These are phyloP conservation scores for Gardenia jasminoides DNA, from an alignment of 257 asterid species.

Conservation along the genomic window DNA sequence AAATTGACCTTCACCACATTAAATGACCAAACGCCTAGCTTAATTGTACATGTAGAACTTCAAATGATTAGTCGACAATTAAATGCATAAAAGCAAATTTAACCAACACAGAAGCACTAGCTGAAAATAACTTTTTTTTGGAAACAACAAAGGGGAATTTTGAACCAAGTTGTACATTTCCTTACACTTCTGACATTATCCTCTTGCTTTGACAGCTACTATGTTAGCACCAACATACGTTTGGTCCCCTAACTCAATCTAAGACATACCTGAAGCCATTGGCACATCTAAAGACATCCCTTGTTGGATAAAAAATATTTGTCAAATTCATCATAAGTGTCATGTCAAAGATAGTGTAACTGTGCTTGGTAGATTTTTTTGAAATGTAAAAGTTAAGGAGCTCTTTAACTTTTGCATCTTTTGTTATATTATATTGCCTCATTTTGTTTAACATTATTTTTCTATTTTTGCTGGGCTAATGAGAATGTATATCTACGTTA, in stretches of 20 bases:
- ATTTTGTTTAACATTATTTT: neutral
- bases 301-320: neutral
- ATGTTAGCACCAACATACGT: neutral
- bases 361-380: neutral
- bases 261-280: neutral
- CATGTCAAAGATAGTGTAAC: neutral
- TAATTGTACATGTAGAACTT: neutral
- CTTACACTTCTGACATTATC: neutral
- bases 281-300: neutral
- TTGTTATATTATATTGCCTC: neutral
- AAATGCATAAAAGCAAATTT: neutral
- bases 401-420: neutral
- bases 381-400: conserved; percentile 1
- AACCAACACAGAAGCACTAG: neutral
- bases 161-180: neutral
- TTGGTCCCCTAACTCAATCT: neutral
- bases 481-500: neutral
- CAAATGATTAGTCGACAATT: neutral
- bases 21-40: neutral
- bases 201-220: neutral
- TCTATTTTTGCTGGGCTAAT: neutral
- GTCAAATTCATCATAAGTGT: neutral
- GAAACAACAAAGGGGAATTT: neutral
- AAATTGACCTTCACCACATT: neutral
- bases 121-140: neutral